Evolutionary conservation across 192 early-diverging fungal genomes (phyloP), one percentile per base, ranked within the genome.

Genomic region (Geranomyces michiganensis): DNA sequence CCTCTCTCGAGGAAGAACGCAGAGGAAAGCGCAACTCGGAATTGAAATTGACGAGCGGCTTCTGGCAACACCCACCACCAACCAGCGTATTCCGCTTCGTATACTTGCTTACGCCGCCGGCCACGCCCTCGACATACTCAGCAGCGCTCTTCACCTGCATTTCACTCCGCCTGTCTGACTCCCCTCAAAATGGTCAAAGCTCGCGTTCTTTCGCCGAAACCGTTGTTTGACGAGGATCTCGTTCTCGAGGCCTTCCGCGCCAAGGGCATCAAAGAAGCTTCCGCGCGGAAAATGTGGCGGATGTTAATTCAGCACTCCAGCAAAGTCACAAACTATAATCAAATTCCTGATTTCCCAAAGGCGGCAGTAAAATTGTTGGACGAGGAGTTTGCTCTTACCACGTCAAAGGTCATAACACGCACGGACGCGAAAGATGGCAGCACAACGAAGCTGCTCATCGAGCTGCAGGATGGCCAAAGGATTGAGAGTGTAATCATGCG

Each of bases 401-500:
- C 85, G 6, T 80, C 78, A 2, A 78, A 68, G 41, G 76, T 87
- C 24, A 65, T 80, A n/a, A 36, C 63, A 15, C 74, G 79, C 1
- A 78, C 72, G 1, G 77, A 83, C 61, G 80, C 81, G 3, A 67
- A 74, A 46, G 85, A 87, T 66, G 75, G 74, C 27, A 78, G 77
- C 36, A 87, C 85, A 19, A 84, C 85, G 10, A 87, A 87, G 58
- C 71, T 87, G 56, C 72, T 87, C 36, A 66, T 87, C 6, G 82
- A 85, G 71, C 73, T 87, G 64, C 85, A 87, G 71, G 85, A 87
- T 62, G 85, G 85, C 1, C 81, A 82, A 59, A 24, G 73, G 51
- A 79, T 87, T 22, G 85, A 87, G 68, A 74, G 76, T 29, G 85
- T 87, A 4, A 83, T 85, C 62, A 87, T 87, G 84, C 75, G 81